Percentiles rank a stretch among this genome's conserved stretches.
These are phyloP conservation scores for Papiliotrema flavescens DNA, from an alignment of 1,284 basidiomycete species.

Conservation along the genomic window DNA sequence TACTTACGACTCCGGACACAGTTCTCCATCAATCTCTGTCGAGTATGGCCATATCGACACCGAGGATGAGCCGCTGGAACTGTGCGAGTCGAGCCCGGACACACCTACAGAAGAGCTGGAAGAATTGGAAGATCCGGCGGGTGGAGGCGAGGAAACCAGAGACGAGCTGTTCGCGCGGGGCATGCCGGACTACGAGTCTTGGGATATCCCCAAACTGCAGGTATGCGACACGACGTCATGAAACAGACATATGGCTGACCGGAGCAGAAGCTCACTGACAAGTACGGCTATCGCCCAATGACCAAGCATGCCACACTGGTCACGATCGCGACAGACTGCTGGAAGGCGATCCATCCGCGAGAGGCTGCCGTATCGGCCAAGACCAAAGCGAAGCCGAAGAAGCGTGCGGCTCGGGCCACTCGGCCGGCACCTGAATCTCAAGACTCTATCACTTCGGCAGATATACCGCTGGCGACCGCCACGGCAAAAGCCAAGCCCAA, in stretches of 20 bases:
- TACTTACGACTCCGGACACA: too few species aligned
- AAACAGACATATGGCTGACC: too few species aligned
- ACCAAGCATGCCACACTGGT: conserved; percentile 27
- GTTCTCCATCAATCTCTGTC: too few species aligned
- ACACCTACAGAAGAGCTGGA: too few species aligned
- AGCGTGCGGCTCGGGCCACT: neutral
- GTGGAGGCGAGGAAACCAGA: conserved; percentile 1
- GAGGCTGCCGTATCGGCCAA: too few species aligned
- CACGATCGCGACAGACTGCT: conserved; percentile 36
- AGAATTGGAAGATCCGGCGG: too few species aligned
- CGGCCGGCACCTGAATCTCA: neutral
- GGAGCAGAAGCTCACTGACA: conserved; percentile 11
- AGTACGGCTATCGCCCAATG: conserved; percentile 36
- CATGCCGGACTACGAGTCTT: conserved; percentile 41
- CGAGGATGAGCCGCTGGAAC: too few species aligned
- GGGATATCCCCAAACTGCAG: conserved; percentile 35
- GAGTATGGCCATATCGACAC: too few species aligned
- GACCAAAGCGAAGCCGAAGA: neutral
- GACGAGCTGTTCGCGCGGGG: conserved; percentile 21
- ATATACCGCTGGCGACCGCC: conserved; percentile 16
- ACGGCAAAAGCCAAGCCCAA: conserved; percentile 9
- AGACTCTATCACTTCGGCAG: conserved; percentile 17
- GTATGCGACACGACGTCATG: conserved; percentile 17
- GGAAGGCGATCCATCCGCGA: conserved; percentile 38
- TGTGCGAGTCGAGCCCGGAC: too few species aligned